phyloP scores from a whole-genome alignment of 176 grass and related monocot genomes.

The Tuctoria greenei region DNA sequence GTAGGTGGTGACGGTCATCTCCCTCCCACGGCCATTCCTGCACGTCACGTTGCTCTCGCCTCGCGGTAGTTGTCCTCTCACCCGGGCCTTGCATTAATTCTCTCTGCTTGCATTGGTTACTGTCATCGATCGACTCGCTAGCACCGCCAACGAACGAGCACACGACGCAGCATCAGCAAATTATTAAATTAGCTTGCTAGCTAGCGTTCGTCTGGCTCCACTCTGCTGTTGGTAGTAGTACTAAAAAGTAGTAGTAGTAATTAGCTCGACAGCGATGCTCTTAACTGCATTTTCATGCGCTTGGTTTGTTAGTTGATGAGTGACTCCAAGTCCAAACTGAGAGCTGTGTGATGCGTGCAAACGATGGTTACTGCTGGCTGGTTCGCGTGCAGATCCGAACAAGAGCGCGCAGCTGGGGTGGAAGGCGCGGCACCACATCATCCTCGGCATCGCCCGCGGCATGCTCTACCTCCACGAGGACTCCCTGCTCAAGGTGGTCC shows the following conservation, averaged over 20 bases:
- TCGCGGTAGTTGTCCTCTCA: no score
- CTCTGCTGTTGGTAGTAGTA: not conserved
- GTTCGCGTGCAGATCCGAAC: conserved; percentile 40
- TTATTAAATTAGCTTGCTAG: no score
- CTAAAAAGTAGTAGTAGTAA: not conserved
- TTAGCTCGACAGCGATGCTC: not conserved
- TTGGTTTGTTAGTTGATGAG: not conserved
- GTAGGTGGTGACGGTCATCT: conserved; percentile 26
- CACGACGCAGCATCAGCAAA: not conserved
- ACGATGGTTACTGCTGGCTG: no score
- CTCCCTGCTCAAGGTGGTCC: conserved; percentile 72
- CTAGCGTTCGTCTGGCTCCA: not conserved
- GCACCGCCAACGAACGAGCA: not conserved
- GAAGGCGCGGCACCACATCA: conserved; percentile 58
- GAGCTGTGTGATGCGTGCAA: no score
- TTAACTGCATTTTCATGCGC: not conserved
- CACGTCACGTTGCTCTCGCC: no score
- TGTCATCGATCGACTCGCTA: no score
- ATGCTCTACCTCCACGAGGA: conserved; percentile 92
- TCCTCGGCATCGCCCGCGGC: conserved; percentile 68
- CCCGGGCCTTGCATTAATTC: no score
- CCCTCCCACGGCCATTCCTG: no score
- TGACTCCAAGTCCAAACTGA: no score
- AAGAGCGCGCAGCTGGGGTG: conserved; percentile 63
- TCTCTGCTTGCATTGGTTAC: no score